Percentiles rank a stretch among this genome's conserved stretches.
These are phyloP conservation scores for Verticillium tricorpus DNA, from an alignment of 2,329 filamentous ascomycete genomes.

Conservation along the genomic window DNA sequence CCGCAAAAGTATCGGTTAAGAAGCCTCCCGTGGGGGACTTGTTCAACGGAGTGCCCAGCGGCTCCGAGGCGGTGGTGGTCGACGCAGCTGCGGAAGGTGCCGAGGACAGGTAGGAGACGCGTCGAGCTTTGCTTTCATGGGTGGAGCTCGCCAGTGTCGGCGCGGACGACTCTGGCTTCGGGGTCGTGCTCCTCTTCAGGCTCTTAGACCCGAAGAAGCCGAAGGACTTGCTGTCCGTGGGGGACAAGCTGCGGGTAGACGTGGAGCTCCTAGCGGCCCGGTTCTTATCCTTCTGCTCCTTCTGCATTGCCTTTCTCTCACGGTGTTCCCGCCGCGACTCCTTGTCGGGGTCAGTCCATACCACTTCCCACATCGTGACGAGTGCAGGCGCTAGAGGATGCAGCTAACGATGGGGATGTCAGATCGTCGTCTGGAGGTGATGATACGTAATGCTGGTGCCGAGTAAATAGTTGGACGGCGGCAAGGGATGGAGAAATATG, in stretches of 20 bases:
- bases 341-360: slow-evolving; percentile 52
- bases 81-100: not conserved
- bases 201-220: slow-evolving; percentile 38
- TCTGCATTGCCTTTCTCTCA: slow-evolving; percentile 41
- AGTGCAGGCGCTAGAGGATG: not conserved
- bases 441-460: not conserved
- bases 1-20: slow-evolving; percentile 6
- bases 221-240: slow-evolving; percentile 33
- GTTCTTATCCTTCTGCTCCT: slow-evolving; percentile 23
- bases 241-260: slow-evolving; percentile 40
- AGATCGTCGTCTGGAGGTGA: not conserved
- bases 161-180: slow-evolving; percentile 5
- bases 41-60: not conserved
- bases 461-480: not conserved
- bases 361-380: slow-evolving; percentile 50
- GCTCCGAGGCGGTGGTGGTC: slow-evolving; percentile 5
- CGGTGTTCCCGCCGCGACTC: slow-evolving; percentile 50
- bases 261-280: slow-evolving; percentile 27
- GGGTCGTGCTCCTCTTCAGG: slow-evolving; percentile 25
- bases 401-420: not conserved
- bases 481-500: not conserved
- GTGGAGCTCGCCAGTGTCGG: slow-evolving; percentile 10
- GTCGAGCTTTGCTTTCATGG: slow-evolving; percentile 8
- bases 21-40: not conserved
- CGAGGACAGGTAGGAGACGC: slow-evolving; percentile 1